A percentile compares a stretch with the other conserved stretches of the same genome.
phyloP scores from a whole-genome alignment of 2,329 filamentous ascomycete species.

The Colletotrichum lini region DNA sequence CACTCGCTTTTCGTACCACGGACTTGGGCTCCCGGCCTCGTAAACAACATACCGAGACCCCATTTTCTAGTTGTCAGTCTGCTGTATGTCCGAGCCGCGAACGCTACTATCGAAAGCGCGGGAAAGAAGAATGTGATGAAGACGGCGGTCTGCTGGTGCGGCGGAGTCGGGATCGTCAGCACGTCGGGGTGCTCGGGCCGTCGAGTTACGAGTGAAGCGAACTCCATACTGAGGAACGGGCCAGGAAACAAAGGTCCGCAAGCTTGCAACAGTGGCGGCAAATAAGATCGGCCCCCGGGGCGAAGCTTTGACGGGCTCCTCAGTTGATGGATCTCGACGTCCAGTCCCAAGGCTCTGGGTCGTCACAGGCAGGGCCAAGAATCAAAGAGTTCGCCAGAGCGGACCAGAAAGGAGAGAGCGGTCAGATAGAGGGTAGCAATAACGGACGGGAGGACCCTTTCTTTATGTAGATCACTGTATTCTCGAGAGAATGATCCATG shows the following conservation, averaged over 20 bases:
- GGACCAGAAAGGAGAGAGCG: conserved; percentile 20
- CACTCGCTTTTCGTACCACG: no score
- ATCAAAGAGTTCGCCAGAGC: conserved; percentile 11
- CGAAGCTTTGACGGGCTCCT: conserved; percentile 21
- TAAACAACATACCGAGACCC: conserved; percentile 24
- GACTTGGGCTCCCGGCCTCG: no score
- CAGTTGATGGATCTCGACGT: conserved; percentile 12
- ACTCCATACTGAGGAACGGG: conserved; percentile 19
- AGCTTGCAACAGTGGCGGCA: not conserved
- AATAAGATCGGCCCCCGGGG: conserved; percentile 11
- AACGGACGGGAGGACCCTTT: not conserved
- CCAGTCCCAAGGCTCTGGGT: conserved; percentile 25
- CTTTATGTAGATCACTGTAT: no score
- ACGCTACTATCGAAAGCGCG: conserved; percentile 4
- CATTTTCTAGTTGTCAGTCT: conserved; percentile 33
- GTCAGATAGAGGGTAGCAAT: conserved; percentile 12
- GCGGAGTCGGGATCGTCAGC: no score
- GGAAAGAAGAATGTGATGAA: conserved; percentile 36
- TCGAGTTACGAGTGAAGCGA: conserved; percentile 12
- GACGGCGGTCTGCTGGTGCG: conserved; percentile 25
- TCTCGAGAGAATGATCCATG: no score
- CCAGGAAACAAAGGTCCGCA: not conserved
- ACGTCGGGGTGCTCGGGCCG: no score
- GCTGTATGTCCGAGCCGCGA: conserved; percentile 30
- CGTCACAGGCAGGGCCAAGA: conserved; percentile 25